Evolutionary conservation across 2,329 filamentous ascomycete species (phyloP).

Genomic region (Trichoderma sp.): DNA sequence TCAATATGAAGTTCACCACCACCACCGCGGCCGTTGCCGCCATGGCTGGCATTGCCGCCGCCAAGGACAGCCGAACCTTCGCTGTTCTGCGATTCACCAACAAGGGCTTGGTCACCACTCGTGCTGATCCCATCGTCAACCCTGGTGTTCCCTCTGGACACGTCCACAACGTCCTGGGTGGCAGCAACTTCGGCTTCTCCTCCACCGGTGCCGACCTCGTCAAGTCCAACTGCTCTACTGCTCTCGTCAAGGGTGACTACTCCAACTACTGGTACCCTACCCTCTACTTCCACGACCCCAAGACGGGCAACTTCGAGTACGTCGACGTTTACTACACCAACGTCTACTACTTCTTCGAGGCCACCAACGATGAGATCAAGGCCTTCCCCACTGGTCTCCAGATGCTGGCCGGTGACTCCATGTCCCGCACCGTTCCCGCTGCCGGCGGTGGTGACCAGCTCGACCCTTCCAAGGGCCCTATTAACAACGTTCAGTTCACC

Average conservation of each 20-base stretch:
- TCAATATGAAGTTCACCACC: slow-evolving; percentile 37
- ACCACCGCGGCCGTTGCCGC: slow-evolving; percentile 37
- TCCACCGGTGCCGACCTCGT: slow-evolving; percentile 60
- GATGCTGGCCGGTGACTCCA: slow-evolving; percentile 67
- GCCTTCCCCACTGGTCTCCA: slow-evolving; percentile 70
- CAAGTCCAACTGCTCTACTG: slow-evolving; percentile 67
- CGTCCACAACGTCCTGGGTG: slow-evolving; percentile 69
- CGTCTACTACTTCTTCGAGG: slow-evolving; percentile 73
- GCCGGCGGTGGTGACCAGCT: slow-evolving; percentile 50
- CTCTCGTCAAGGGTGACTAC: slow-evolving; percentile 64
- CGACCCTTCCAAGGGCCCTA: slow-evolving; percentile 50
- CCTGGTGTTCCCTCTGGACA: slow-evolving; percentile 60
- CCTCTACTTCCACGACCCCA: slow-evolving; percentile 65
- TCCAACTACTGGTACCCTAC: slow-evolving; percentile 77
- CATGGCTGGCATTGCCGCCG: slow-evolving; percentile 38
- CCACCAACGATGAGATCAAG: slow-evolving; percentile 62
- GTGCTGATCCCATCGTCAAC: slow-evolving; percentile 65
- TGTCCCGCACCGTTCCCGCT: slow-evolving; percentile 55
- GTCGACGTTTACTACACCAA: slow-evolving; percentile 72
- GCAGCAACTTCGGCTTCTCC: slow-evolving; percentile 62
- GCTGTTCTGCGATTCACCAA: slow-evolving; percentile 71
- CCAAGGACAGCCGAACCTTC: slow-evolving; percentile 53
- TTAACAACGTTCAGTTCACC: slow-evolving; percentile 58
- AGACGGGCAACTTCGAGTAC: slow-evolving; percentile 61
- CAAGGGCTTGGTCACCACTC: slow-evolving; percentile 59